These are phyloP conservation scores for Cinnamomum micranthum DNA, from an alignment of 164 flowering plant genomes.

Conservation along the genomic window DNA sequence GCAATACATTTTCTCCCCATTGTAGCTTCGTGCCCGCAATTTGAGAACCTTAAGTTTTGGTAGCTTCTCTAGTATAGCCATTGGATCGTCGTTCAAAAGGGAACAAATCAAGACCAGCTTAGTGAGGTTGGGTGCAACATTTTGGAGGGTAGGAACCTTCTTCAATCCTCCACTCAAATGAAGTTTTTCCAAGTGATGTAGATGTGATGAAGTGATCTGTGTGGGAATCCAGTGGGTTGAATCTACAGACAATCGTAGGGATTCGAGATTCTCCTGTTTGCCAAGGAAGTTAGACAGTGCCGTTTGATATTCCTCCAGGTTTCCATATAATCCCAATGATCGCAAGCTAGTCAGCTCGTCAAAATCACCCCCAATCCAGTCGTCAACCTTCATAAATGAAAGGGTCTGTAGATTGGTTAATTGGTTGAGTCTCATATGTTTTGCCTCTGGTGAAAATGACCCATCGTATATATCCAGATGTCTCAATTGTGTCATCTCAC, in stretches of 20 bases:
- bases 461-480: neutral
- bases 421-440: neutral
- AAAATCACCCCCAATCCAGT: neutral
- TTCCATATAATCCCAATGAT: neutral
- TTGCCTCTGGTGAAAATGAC: neutral
- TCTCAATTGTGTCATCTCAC: slow-evolving; percentile 8
- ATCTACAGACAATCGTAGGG: neutral
- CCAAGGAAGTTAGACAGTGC: neutral
- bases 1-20: slow-evolving; percentile 9
- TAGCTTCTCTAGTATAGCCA: neutral
- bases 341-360: neutral
- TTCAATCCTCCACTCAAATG: neutral
- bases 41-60: neutral
- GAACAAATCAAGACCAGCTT: neutral
- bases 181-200: neutral
- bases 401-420: slow-evolving; percentile 8
- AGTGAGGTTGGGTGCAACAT: neutral
- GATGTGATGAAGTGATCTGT: neutral
- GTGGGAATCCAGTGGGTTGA: neutral
- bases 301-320: neutral
- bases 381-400: neutral
- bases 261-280: neutral
- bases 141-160: neutral
- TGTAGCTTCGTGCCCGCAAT: neutral
- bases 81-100: no score